A percentile compares a stretch with the other conserved stretches of the same genome.
These are phyloP conservation scores for Fraxinus quadrangulata DNA, from an alignment of 257 asterid species.

Conservation along the genomic window DNA sequence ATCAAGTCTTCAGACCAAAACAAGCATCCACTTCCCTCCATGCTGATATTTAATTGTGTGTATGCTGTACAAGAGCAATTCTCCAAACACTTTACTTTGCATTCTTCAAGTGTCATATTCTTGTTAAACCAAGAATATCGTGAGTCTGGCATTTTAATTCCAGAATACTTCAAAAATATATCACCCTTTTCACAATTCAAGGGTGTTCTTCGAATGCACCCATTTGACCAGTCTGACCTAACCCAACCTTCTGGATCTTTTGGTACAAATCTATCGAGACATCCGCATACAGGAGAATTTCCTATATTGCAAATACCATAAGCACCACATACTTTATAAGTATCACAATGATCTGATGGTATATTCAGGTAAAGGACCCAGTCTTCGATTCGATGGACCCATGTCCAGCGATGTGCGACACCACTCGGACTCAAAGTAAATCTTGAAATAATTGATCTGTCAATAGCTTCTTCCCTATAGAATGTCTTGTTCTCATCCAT, in stretches of 20 bases:
- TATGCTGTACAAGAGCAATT: constrained; percentile 38
- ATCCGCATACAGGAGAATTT: constrained; percentile 28
- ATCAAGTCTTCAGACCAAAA: constrained; percentile 27
- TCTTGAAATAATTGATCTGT: not conserved
- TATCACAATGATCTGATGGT: constrained; percentile 31
- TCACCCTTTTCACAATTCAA: constrained; percentile 25
- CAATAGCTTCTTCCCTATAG: not conserved
- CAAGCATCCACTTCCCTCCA: constrained; percentile 10
- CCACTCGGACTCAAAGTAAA: constrained; percentile 5
- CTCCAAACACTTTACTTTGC: constrained; percentile 25
- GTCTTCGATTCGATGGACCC: constrained; percentile 11
- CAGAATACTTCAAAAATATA: constrained; percentile 29
- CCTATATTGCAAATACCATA: constrained; percentile 29
- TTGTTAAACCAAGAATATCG: constrained; percentile 18
- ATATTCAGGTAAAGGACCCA: constrained; percentile 12
- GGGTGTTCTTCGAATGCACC: constrained; percentile 23
- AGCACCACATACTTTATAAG: constrained; percentile 28
- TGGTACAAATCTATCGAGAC: constrained; percentile 30
- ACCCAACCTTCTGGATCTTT: constrained; percentile 28
- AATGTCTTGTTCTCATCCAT: constrained; percentile 10
- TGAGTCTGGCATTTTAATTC: constrained; percentile 35
- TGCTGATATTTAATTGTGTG: constrained; percentile 25
- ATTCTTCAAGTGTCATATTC: constrained; percentile 28
- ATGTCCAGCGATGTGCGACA: constrained; percentile 12
- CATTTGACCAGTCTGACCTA: constrained; percentile 28